Evolutionary conservation across 192 early-diverging fungal genomes (phyloP).

Genomic region (Coemansia sp.): DNA sequence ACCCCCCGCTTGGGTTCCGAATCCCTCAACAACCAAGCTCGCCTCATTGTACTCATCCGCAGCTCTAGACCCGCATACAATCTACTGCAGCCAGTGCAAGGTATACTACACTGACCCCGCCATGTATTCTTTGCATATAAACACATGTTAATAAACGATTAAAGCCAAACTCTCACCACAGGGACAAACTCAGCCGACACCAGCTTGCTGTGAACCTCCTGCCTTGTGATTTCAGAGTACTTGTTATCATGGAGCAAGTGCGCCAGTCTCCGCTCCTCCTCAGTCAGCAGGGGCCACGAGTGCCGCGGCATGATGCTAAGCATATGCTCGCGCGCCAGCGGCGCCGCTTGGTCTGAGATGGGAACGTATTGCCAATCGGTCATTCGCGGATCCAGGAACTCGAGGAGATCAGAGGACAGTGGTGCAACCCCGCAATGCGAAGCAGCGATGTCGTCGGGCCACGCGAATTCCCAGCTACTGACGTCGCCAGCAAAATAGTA

Average conservation of each 20-base stretch:
- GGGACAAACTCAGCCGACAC: neutral
- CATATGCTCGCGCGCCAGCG: conserved; percentile 29
- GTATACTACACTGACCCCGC: conserved; percentile 22
- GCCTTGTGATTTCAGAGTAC: conserved; percentile 9
- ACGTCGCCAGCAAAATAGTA: conserved; percentile 37
- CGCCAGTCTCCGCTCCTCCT: conserved; percentile 9
- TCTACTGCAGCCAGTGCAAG: conserved; percentile 51
- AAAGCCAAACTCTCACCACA: conserved; percentile 20
- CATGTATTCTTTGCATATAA: conserved; percentile 22
- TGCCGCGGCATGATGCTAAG: conserved; percentile 31
- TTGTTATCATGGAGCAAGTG: conserved; percentile 3
- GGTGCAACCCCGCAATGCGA: conserved; percentile 12
- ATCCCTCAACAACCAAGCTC: conserved; percentile 36
- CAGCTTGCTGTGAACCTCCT: conserved; percentile 11
- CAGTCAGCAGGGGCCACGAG: conserved; percentile 13
- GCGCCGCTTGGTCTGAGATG: conserved; percentile 10
- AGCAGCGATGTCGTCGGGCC: conserved; percentile 28
- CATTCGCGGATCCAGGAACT: neutral
- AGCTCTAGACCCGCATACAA: neutral
- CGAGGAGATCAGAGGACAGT: conserved; percentile 28
- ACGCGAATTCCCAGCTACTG: conserved; percentile 37
- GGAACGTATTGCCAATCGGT: conserved; percentile 4
- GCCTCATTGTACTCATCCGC: conserved; percentile 15
- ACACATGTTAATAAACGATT: conserved; percentile 10
- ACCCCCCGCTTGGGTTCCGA: conserved; percentile 29